A percentile compares a stretch with the other conserved stretches of the same genome.
Conservation (phyloP, 83 land plant species). For the Picea abies region DNA sequence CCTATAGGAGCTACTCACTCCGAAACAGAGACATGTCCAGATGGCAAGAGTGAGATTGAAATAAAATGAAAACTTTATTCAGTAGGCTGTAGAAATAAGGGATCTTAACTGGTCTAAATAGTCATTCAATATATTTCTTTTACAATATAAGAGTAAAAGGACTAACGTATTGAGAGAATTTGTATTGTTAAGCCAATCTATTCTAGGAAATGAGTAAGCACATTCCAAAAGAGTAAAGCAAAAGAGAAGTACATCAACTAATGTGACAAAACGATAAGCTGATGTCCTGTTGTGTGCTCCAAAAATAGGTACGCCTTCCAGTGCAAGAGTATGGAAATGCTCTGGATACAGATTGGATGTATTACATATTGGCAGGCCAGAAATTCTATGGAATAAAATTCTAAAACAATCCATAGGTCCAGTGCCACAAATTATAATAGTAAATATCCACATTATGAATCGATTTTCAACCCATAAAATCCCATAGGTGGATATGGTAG, state of each 20-base stretch:
- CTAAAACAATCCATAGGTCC: constrained; percentile 10
- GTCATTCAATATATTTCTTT: neutral
- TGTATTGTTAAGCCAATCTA: neutral
- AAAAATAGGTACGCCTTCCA: constrained; percentile 88
- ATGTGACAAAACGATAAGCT: constrained; percentile 94
- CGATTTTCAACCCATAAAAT: constrained; percentile 19
- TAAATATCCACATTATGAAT: neutral
- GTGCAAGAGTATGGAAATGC: constrained; percentile 82
- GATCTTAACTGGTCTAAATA: neutral
- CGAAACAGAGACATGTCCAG: neutral
- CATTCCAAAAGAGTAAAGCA: neutral
- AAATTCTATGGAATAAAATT: neutral
- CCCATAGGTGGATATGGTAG: neutral
- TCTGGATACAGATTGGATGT: constrained; percentile 52
- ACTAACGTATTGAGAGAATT: neutral
- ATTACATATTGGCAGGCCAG: neutral
- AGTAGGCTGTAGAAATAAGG: neutral
- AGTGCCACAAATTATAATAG: neutral
- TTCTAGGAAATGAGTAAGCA: neutral
- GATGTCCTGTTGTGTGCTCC: constrained; percentile 83
- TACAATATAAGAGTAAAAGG: neutral
- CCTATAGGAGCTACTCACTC: too few relatives aligned
- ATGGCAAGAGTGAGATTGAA: neutral
- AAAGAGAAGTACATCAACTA: constrained; percentile 75
- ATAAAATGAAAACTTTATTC: neutral